Evolutionary conservation across 176 grass and related monocot genomes (phyloP), one percentile per base, ranked within the genome.

Genomic region (Phragmites australis): DNA sequence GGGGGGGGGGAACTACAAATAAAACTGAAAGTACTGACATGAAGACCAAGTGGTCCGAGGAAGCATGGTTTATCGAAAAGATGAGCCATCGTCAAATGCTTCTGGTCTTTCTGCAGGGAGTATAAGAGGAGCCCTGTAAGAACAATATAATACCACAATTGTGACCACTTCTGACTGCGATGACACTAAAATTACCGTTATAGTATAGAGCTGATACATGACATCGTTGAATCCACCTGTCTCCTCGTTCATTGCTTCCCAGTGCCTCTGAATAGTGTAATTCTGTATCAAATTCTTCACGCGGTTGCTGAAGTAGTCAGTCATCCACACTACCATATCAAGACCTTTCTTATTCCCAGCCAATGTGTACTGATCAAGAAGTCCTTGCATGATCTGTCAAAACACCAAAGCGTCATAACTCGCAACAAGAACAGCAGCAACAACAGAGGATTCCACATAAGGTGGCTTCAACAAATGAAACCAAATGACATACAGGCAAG

Each of bases 21-120:
- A 47, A 16, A 64, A 27, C 21, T n/a, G 8, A 1, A 56, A 44
- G 21, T 81, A 62, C 83, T 79, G n/a, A 97, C 94, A 87, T 92
- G 89, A 52, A 97, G 71, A 54, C 87, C 81, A 71, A 97, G 92
- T 25, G 93, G 87, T 46, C 94, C 92, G 8, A 97, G 89, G 85
- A 97, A 97, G 81, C 94, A 97, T 2, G 89, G 89, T 30, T 97
- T 97, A 41, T 97, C 89, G 27, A 97, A 97, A 78, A 97, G 94
- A 92, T 94, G 92, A n/a, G 94, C 92, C 81, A 97, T 80, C 1
- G 85, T 87, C 37, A 97, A 65, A 88, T 97, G 94, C 74, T 89
- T 97, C 62, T 88, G 84, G 31, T 97, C 83, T 82, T 83, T 92
- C 94, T 97, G 85, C 40, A 88, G 3, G 21, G 60, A 79, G 19